phyloP scores from a whole-genome alignment of 108 stramenopile genomes.

The Skeletonema potamos region DNA sequence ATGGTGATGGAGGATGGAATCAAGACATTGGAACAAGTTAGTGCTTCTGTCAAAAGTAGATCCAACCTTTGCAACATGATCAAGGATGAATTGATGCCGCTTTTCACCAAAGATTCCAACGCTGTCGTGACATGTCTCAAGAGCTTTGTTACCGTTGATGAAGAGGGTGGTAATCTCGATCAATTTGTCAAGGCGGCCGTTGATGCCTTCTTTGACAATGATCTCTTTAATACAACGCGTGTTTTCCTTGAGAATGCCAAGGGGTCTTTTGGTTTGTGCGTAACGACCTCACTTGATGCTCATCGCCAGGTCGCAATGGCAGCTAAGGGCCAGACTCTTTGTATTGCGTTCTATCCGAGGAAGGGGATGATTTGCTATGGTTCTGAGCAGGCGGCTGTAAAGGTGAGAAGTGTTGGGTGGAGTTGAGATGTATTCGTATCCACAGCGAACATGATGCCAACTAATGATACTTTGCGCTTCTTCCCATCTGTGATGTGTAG shows the following conservation, averaged over 20 bases:
- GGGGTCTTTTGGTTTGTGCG: conserved; percentile 68
- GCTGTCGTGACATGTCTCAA: background rate
- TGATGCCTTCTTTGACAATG: conserved; percentile 71
- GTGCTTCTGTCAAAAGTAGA: background rate
- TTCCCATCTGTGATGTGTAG: conserved; percentile 1
- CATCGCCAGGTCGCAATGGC: conserved; percentile 66
- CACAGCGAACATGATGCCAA: background rate
- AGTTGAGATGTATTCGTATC: background rate
- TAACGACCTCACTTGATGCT: conserved; percentile 64
- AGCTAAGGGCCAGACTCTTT: conserved; percentile 69
- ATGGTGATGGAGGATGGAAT: conserved; percentile 8
- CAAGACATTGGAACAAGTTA: conserved; percentile 7
- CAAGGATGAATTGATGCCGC: background rate
- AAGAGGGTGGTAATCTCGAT: conserved; percentile 1
- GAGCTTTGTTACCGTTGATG: conserved; percentile 8
- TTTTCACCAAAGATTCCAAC: background rate
- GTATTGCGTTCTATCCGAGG: conserved; percentile 62
- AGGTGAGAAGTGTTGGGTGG: conserved; percentile 6
- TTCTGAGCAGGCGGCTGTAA: conserved; percentile 74
- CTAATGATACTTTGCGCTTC: background rate
- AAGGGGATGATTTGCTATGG: conserved; percentile 71
- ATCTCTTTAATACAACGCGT: conserved; percentile 49
- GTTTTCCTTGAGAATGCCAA: conserved; percentile 61
- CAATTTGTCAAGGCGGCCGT: conserved; percentile 32
- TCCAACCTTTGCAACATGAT: background rate